These are phyloP conservation scores for Lophiostoma macrostomum DNA, from an alignment of 495 filamentous ascomycete species.

Conservation along the genomic window DNA sequence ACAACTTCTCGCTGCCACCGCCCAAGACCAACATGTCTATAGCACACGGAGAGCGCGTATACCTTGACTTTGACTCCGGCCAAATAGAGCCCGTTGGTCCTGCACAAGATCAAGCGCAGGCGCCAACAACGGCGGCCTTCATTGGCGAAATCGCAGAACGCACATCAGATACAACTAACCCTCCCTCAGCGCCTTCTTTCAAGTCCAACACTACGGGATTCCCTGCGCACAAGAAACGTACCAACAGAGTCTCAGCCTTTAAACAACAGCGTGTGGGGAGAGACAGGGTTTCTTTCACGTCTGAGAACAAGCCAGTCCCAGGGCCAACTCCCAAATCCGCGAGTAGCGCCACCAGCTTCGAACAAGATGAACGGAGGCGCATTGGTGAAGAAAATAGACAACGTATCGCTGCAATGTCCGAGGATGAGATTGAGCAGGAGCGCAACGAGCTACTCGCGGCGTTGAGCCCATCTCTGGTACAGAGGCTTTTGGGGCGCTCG, in stretches of 20 bases:
- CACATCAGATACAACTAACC: conserved; percentile 48
- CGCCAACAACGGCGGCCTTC: conserved; percentile 38
- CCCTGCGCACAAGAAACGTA: conserved; percentile 76
- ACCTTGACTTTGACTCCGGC: conserved; percentile 23
- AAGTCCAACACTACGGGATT: conserved; percentile 68
- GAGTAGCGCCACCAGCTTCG: not conserved
- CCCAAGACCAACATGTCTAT: conserved; percentile 21
- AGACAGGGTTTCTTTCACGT: not conserved
- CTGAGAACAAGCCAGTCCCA: no score
- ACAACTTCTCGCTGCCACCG: no score
- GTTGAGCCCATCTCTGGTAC: conserved; percentile 67
- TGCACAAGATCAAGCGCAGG: conserved; percentile 1
- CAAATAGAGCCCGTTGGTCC: not conserved
- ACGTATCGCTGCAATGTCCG: conserved; percentile 73
- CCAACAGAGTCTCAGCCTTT: conserved; percentile 65
- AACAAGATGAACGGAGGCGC: conserved; percentile 55
- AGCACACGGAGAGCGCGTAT: conserved; percentile 29
- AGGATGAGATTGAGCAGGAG: conserved; percentile 73
- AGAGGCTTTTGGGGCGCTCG: conserved; percentile 73
- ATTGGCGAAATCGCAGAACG: conserved; percentile 81
- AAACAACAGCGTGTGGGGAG: conserved; percentile 55
- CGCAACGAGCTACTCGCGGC: conserved; percentile 67
- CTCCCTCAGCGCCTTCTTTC: conserved; percentile 63
- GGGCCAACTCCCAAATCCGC: not conserved
- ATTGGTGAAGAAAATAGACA: conserved; percentile 83